Conservation (phyloP, 2,329 filamentous ascomycete genomes). For the Chalaropsis thielavioides region DNA sequence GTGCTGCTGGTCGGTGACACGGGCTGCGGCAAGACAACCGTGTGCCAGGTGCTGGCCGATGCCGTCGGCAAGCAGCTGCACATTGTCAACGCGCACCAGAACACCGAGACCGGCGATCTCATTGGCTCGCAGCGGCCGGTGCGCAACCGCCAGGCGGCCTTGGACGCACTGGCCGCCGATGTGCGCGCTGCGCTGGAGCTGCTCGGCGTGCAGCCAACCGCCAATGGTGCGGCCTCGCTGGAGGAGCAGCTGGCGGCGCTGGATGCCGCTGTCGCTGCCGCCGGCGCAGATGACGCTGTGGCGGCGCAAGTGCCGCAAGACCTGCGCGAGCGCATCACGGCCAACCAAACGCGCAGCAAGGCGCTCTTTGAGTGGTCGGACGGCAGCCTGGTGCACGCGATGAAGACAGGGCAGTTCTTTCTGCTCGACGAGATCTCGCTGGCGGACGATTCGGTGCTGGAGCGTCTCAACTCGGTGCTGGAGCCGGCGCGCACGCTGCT, state of each 20-base stretch:
- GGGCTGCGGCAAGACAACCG: constrained; percentile 92
- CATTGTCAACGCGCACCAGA: constrained; percentile 95
- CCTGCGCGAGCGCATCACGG: constrained; percentile 33
- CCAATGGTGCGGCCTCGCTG: not conserved
- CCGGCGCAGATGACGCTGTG: constrained; percentile 31
- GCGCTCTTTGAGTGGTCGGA: constrained; percentile 95
- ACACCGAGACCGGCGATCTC: constrained; percentile 91
- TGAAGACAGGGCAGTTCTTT: constrained; percentile 82
- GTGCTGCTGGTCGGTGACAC: constrained; percentile 92
- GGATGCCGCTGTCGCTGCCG: too few species aligned
- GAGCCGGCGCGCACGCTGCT: constrained; percentile 76
- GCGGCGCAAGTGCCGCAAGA: constrained; percentile 33
- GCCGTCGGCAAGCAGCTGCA: constrained; percentile 61
- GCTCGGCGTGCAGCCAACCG: constrained; percentile 20
- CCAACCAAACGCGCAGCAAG: constrained; percentile 49
- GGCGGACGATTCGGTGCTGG: constrained; percentile 91
- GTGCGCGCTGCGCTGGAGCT: constrained; percentile 36
- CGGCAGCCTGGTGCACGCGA: constrained; percentile 82
- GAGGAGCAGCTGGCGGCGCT: constrained; percentile 23
- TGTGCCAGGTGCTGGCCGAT: constrained; percentile 83
- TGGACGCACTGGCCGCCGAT: constrained; percentile 50
- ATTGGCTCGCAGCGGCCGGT: constrained; percentile 91
- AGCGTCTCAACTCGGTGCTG: constrained; percentile 89
- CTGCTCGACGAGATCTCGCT: constrained; percentile 95
- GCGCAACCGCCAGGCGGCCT: constrained; percentile 63